These are phyloP conservation scores for Ganoderma lucidum DNA, from an alignment of 1,284 basidiomycete genomes.

Conservation along the genomic window DNA sequence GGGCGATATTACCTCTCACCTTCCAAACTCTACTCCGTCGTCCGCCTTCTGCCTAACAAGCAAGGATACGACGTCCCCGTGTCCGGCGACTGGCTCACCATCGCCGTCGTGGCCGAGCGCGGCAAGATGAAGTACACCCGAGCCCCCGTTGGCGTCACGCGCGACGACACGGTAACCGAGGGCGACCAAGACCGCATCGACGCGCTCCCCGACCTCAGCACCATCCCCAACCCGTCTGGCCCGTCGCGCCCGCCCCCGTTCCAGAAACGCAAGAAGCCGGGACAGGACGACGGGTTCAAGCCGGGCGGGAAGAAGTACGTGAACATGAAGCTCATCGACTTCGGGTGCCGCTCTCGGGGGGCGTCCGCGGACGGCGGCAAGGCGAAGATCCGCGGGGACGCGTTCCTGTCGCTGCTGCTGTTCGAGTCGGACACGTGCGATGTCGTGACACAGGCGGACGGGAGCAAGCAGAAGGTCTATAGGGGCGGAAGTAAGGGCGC, in stretches of 20 bases:
- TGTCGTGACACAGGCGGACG: constrained; percentile 54
- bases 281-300: constrained; percentile 47
- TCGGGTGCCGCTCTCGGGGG: constrained; percentile 63
- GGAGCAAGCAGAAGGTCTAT: constrained; percentile 70
- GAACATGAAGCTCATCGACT: constrained; percentile 87
- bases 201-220: constrained; percentile 33
- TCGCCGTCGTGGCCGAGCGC: constrained; percentile 89
- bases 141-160: constrained; percentile 65
- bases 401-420: constrained; percentile 81
- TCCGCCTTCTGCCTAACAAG: constrained; percentile 79
- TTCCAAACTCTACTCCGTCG: constrained; percentile 86
- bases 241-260: constrained; percentile 36
- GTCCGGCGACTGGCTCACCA: constrained; percentile 90
- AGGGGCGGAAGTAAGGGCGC: constrained; percentile 92
- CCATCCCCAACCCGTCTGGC: constrained; percentile 26
- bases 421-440: constrained; percentile 87
- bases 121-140: constrained; percentile 74
- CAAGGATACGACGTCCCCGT: constrained; percentile 92
- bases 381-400: constrained; percentile 77
- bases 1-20: constrained; percentile 90
- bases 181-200: constrained; percentile 43
- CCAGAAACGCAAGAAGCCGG: constrained; percentile 47
- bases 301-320: constrained; percentile 82
- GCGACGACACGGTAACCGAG: constrained; percentile 51
- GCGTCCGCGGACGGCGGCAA: constrained; percentile 63